phyloP scores from a whole-genome alignment of 768 basidiomycete genomes.

The Hypholoma sublateritium region DNA sequence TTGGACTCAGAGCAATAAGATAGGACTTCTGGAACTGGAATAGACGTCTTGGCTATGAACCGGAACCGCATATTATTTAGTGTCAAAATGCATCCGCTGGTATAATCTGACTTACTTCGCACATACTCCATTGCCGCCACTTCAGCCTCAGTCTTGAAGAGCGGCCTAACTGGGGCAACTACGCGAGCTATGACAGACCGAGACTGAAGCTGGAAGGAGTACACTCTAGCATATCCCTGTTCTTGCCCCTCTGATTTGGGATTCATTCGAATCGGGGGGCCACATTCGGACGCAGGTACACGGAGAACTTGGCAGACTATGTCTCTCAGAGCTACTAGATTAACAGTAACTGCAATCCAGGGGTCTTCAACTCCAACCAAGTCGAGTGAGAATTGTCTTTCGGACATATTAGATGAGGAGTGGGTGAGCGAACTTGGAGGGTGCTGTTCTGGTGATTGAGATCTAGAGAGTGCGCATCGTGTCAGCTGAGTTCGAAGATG shows the following conservation, averaged over 20 bases:
- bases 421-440: too few relatives aligned
- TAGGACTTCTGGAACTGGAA: constrained; percentile 13
- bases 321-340: constrained; percentile 13
- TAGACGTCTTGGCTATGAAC: constrained; percentile 7
- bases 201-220: constrained; percentile 15
- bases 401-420: not conserved
- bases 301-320: constrained; percentile 15
- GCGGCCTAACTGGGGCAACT: constrained; percentile 16
- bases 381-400: not conserved
- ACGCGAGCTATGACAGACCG: constrained; percentile 15
- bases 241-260: not conserved
- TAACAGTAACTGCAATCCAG: constrained; percentile 13
- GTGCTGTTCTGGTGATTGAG: too few relatives aligned
- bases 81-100: not conserved
- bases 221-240: constrained; percentile 14
- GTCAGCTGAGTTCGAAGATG: too few relatives aligned
- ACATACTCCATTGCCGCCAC: constrained; percentile 20
- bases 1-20: constrained; percentile 14
- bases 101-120: constrained; percentile 11
- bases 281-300: constrained; percentile 12
- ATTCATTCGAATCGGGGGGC: constrained; percentile 12
- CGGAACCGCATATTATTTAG: not conserved
- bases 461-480: too few relatives aligned
- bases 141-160: constrained; percentile 21
- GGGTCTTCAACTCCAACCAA: constrained; percentile 7